phyloP scores from a whole-genome alignment of 441 rosid species.

The Populus trichocarpa region DNA sequence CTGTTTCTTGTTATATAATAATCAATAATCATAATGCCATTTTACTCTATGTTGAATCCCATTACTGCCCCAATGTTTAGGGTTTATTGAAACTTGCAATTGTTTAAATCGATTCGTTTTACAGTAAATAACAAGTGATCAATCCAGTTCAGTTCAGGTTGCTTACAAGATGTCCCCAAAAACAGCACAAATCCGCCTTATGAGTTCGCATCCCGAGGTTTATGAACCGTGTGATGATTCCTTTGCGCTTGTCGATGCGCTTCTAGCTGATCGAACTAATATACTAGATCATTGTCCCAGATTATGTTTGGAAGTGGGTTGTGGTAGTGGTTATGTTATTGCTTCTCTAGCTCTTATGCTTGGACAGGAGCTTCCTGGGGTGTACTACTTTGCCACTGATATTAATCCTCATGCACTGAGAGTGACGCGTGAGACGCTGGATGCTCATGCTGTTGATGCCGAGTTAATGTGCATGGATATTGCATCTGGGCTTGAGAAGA shows the following conservation, averaged over 20 bases:
- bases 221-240: slow-evolving; percentile 97
- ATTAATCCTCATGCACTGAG: slow-evolving; percentile 57
- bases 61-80: neutral
- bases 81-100: neutral
- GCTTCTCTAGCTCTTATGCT: slow-evolving; percentile 90
- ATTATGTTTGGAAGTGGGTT: slow-evolving; percentile 82
- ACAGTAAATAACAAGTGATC: neutral
- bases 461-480: slow-evolving; percentile 62
- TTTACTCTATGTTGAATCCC: neutral
- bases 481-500: slow-evolving; percentile 61
- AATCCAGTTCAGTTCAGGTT: neutral
- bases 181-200: slow-evolving; percentile 71
- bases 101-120: neutral
- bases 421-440: slow-evolving; percentile 61
- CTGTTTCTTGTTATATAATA: neutral
- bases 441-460: slow-evolving; percentile 68
- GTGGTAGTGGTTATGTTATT: slow-evolving; percentile 93
- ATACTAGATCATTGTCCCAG: slow-evolving; percentile 56
- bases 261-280: slow-evolving; percentile 62
- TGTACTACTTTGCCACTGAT: slow-evolving; percentile 68
- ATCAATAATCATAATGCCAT: neutral
- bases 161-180: slow-evolving; percentile 36
- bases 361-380: slow-evolving; percentile 32
- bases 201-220: slow-evolving; percentile 84
- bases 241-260: slow-evolving; percentile 84